Evolutionary conservation across 2,329 filamentous ascomycete species (phyloP), one percentile per base, ranked within the genome.

Genomic region (Curvularia lunata): DNA sequence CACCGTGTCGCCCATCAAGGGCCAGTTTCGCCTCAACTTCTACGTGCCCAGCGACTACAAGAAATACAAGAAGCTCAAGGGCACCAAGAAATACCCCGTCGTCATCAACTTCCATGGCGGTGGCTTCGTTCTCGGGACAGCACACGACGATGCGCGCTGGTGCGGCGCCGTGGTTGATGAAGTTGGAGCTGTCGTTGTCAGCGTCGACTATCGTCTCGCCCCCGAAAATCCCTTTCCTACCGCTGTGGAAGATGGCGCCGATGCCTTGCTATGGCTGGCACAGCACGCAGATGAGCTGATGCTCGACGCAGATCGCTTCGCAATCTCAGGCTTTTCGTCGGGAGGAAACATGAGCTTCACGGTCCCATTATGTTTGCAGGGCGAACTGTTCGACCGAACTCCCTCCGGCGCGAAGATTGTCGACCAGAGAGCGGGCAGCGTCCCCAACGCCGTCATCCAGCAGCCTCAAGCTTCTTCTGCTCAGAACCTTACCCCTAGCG

Each of bases 41-140:
- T 89, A 88, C 76, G 82, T 84, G 2, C 87, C 87, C 2, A 75
- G 75, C 45, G 80, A 80, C 62, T 83, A 81, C 62, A 69, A 76
- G n/a, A 66, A 67, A n/a, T 74, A 80, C 43, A 78, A 77, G 64
- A 73, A 74, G 47, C 65, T 80, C 16, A 76, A 69, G 68, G 78
- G 59, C 23, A 76, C 75, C 52, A 77, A 79, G 66, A 78, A 76
- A 27, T 86, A 83, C 54, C 85, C 86, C 0, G 82, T 86, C 4
- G 80, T 87, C 2, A 81, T 88, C 64, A 88, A 88, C 67, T 87
- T 88, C 64, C 86, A 88, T 61, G 86, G 86, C 16, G 86, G 86
- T 42, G 86, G 86, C 1, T 88, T 88, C 71, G 85, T 83, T 0
- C 72, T 88, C 5, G 86, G 86, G 4, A 80, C 78, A 5, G 81